Conservation (phyloP, 257 asterid species). For the Gentiana straminea region DNA sequence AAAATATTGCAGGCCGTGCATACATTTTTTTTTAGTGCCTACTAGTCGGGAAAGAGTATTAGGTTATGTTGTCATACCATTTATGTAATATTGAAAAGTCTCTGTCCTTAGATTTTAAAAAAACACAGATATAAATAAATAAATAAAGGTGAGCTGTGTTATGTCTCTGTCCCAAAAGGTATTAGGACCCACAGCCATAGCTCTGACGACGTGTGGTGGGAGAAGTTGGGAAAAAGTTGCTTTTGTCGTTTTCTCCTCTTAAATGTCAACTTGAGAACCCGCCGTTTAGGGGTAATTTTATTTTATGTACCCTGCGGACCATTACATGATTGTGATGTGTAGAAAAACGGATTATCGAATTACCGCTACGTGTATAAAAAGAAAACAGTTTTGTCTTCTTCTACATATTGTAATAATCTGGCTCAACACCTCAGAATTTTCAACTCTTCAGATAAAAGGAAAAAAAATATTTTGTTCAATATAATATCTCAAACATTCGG, state of each 20-base stretch:
- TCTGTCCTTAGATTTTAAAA: not conserved
- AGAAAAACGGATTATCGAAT: no score
- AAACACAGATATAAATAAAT: no score
- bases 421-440: no score
- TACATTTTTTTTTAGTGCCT: not conserved
- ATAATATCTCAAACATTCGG: no score
- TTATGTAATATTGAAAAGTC: not conserved
- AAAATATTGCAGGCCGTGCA: not conserved
- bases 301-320: no score
- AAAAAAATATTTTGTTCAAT: no score
- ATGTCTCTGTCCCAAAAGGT: not conserved
- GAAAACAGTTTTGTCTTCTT: no score
- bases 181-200: not conserved
- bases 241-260: conserved; percentile 8
- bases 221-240: conserved; percentile 8
- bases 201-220: not conserved
- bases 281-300: not conserved
- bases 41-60: not conserved
- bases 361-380: no score
- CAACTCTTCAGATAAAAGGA: no score
- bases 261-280: not conserved
- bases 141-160: not conserved
- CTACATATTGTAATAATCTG: no score
- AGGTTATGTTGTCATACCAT: not conserved
- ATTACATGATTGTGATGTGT: no score